Base-by-base conservation (phyloP, 1,284 basidiomycete genomes). In the Ceratobasidium sp. region DNA sequence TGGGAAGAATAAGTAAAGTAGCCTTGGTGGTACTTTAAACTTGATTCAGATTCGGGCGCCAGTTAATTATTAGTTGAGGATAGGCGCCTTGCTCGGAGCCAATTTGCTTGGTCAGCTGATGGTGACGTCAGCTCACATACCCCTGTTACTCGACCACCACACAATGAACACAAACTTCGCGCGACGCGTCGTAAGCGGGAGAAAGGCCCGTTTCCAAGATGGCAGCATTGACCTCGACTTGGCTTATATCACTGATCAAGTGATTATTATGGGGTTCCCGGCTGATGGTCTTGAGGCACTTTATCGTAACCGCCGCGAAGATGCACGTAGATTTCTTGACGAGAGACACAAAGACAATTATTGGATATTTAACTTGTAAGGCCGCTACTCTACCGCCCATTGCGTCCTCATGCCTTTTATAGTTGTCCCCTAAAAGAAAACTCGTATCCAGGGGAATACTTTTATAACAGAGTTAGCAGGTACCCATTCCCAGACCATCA, bases 401-500 rank as follows among this genome's bases (percentile, higher is more conserved):
- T 20, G 0, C 13, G 57, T 15, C 33, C 17, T 64, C 9, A 77
- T 38, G n/a, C 44, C 54, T 62, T 23, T 17, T 20, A 20, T 62
- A 85, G 84, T 79, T 95, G 94, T 81, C 94, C 94, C 0, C 81
- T 92, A n/a, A 87, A 85, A 76, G 93, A 94, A 83, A 94, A 94
- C 81, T 88, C 89, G 12, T 94, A 94, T 82, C 88, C 89, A 5
- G 84, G 89, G 4, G 84, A 83, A 57, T 84, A 91, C 33, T 94
- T 94, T 80, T 88, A 88, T 10, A 91, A 91, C 9, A 86, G 93
- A 44, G 93, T 96, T 28, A 96, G 93, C 81, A 87, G 94, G 77
- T 96, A 93, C 82, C 95, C 95, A 0, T 96, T 96, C 81, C 95
- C 95, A 13, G 95, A 96, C 83, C 94, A 95, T 83, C 93, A 95